These are phyloP conservation scores for Aristolochia californica DNA, from an alignment of 164 flowering plant genomes.

Conservation along the genomic window DNA sequence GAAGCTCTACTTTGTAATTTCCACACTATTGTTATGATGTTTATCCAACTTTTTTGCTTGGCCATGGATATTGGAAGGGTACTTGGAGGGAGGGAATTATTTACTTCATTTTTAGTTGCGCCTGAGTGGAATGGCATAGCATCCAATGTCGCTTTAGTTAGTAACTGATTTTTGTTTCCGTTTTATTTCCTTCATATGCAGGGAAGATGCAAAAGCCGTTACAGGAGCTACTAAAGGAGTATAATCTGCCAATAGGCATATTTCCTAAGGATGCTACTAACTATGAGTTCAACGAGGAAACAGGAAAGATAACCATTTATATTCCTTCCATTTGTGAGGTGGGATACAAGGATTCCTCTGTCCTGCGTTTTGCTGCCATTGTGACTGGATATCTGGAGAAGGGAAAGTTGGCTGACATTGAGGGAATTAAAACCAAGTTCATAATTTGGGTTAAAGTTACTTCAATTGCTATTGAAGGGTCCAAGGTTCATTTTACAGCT, in stretches of 20 bases:
- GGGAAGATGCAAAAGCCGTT: conserved; percentile 92
- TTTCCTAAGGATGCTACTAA: conserved; percentile 94
- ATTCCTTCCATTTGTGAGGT: conserved; percentile 80
- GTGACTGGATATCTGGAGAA: conserved; percentile 84
- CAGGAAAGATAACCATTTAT: conserved; percentile 68
- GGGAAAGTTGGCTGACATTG: conserved; percentile 75
- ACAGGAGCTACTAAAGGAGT: conserved; percentile 68
- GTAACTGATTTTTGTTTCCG: neutral
- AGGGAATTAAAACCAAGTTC: conserved; percentile 83
- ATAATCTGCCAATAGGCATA: conserved; percentile 64
- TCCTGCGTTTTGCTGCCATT: conserved; percentile 51
- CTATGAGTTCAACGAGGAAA: conserved; percentile 89
- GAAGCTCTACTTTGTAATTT: too few relatives aligned
- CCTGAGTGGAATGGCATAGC: neutral
- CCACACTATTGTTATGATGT: too few relatives aligned
- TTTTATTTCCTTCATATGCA: conserved; percentile 11
- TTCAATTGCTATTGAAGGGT: conserved; percentile 47
- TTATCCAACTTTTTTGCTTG: too few relatives aligned
- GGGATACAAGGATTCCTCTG: conserved; percentile 82
- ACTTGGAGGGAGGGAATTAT: too few relatives aligned
- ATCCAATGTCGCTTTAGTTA: too few relatives aligned
- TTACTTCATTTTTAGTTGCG: neutral
- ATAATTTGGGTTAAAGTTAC: conserved; percentile 86
- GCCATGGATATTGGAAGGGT: too few relatives aligned
- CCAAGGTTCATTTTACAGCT: conserved; percentile 57